These are phyloP conservation scores for Paraphoma sp. DNA, from an alignment of 2,329 filamentous ascomycete genomes.

Conservation along the genomic window DNA sequence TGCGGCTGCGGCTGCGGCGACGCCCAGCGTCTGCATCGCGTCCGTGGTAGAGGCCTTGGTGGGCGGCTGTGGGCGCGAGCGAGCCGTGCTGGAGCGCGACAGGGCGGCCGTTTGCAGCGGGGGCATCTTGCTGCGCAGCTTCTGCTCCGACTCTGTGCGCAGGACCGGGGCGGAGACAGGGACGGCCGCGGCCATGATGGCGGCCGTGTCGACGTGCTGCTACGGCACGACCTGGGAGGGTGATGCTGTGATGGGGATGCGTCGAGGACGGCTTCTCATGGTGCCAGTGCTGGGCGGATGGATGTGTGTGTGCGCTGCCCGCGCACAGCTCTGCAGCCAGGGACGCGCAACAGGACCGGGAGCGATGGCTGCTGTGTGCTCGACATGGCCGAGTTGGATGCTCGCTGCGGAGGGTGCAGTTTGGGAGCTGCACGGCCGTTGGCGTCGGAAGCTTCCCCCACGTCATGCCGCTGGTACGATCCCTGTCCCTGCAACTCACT, in stretches of 20 bases:
- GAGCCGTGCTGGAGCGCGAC: conserved; percentile 21
- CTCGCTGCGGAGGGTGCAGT: background rate
- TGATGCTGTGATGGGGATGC: background rate
- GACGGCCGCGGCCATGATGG: conserved; percentile 28
- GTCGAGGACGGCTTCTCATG: conserved; percentile 22
- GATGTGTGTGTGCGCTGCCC: conserved; percentile 17
- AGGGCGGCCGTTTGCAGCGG: conserved; percentile 31
- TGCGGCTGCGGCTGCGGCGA: conserved; percentile 10
- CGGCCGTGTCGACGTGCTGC: background rate
- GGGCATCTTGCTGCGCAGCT: conserved; percentile 36
- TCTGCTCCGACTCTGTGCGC: conserved; percentile 30
- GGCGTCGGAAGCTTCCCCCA: too few relatives aligned
- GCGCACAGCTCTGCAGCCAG: background rate
- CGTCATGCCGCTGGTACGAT: background rate
- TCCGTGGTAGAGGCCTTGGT: conserved; percentile 18
- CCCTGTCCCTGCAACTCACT: too few relatives aligned
- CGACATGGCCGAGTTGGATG: background rate
- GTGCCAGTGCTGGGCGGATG: conserved; percentile 25
- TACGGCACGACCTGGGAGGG: background rate
- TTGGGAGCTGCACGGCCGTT: background rate
- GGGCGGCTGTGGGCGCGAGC: conserved; percentile 15
- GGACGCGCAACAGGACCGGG: conserved; percentile 3
- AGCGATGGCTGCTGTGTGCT: background rate
- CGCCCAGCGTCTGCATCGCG: conserved; percentile 16
- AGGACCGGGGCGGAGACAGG: conserved; percentile 22